Evolutionary conservation across 306 rosid species (phyloP).

Genomic region (Macrotyloma uniflorum): DNA sequence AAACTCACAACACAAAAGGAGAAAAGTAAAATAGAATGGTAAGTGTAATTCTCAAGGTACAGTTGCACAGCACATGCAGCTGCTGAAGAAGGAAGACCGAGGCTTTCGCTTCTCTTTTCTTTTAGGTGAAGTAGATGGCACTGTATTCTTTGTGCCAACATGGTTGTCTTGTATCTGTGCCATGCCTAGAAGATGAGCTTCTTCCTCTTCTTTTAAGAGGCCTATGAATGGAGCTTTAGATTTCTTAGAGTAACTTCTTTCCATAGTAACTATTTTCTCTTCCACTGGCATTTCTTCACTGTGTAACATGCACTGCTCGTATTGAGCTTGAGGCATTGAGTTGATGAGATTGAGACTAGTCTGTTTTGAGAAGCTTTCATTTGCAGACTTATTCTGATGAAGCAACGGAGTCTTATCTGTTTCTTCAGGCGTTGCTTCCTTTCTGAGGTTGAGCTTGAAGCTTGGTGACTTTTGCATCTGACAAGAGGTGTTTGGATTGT

Average conservation of each 20-base stretch:
- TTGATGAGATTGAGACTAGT: conserved; percentile 31
- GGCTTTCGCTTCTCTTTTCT: conserved; percentile 61
- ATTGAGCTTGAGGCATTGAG: conserved; percentile 31
- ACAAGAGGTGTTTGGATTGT: conserved; percentile 41
- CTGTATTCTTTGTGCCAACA: conserved; percentile 35
- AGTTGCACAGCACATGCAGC: conserved; percentile 85
- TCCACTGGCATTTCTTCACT: conserved; percentile 47
- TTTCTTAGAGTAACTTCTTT: conserved; percentile 65
- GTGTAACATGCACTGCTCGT: conserved; percentile 24
- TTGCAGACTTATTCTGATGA: conserved; percentile 46
- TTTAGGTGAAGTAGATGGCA: conserved; percentile 46
- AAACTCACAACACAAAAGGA: conserved; percentile 34
- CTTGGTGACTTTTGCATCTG: conserved; percentile 82
- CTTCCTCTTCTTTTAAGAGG: conserved; percentile 60
- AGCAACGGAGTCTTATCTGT: conserved; percentile 67
- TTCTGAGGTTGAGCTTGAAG: conserved; percentile 69
- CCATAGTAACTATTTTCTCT: conserved; percentile 65
- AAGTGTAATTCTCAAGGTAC: conserved; percentile 22
- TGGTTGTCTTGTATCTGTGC: conserved; percentile 41
- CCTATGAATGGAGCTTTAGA: conserved; percentile 58
- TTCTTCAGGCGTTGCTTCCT: conserved; percentile 51
- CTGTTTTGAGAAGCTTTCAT: conserved; percentile 38
- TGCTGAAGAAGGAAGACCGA: conserved; percentile 66
- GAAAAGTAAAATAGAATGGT: conserved; percentile 2
- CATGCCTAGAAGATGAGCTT: conserved; percentile 47